Evolutionary conservation across 2,329 filamentous ascomycete genomes (phyloP).

Genomic region (Diaporthe nobilis): DNA sequence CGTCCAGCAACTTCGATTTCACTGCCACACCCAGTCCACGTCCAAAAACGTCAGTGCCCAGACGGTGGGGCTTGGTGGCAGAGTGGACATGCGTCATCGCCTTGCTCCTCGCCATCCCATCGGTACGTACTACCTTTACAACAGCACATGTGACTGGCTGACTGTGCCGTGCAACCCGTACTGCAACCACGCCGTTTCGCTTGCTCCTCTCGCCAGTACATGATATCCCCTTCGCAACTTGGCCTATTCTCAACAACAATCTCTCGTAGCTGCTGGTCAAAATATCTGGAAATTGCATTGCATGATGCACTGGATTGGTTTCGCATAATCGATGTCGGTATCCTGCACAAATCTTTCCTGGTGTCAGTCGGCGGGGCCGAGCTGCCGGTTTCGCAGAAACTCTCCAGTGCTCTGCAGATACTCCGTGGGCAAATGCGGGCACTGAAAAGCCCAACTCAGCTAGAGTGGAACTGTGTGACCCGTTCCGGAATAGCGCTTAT

Average conservation of each 20-base stretch:
- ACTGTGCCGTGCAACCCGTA: slow-evolving; percentile 22
- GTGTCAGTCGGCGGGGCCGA: neutral
- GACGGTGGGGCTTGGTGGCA: slow-evolving; percentile 19
- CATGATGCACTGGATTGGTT: neutral
- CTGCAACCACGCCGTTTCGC: neutral
- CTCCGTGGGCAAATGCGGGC: slow-evolving; percentile 12
- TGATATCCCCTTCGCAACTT: neutral
- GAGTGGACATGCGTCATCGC: slow-evolving; percentile 25
- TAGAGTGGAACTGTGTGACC: neutral
- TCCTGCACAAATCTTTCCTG: neutral
- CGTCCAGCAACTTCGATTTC: slow-evolving; percentile 31
- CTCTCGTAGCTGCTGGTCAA: neutral
- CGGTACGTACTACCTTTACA: slow-evolving; percentile 7
- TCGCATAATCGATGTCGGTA: neutral
- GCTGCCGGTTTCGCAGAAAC: slow-evolving; percentile 8
- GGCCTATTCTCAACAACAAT: neutral
- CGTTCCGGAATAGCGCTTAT: neutral
- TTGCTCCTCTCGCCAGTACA: neutral
- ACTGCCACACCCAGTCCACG: slow-evolving; percentile 19
- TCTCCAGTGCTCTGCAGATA: neutral
- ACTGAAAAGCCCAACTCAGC: neutral
- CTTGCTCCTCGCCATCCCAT: neutral
- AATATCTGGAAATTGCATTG: neutral
- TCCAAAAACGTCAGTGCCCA: slow-evolving; percentile 32
- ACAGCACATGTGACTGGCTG: slow-evolving; percentile 22